These are phyloP conservation scores for Globisporangium camurandrum DNA, from an alignment of 352 stramenopile genomes.

Conservation along the genomic window DNA sequence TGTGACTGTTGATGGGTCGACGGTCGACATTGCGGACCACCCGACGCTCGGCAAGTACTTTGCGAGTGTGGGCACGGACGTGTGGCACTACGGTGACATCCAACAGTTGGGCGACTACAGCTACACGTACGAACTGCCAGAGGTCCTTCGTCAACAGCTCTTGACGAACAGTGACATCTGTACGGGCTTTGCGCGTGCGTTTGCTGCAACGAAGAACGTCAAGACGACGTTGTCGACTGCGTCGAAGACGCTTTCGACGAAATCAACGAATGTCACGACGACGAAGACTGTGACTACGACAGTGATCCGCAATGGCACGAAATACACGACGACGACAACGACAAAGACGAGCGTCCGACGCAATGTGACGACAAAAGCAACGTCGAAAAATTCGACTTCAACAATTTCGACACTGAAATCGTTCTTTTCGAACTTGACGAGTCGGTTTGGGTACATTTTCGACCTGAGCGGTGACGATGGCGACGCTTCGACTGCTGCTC, in stretches of 20 bases:
- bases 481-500: too few species aligned
- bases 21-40: slow-evolving; percentile 51
- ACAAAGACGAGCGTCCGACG: slow-evolving; percentile 26
- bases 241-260: slow-evolving; percentile 30
- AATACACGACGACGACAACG: slow-evolving; percentile 43
- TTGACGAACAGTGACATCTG: slow-evolving; percentile 61
- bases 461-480: slow-evolving; percentile 33
- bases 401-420: slow-evolving; percentile 14
- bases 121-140: slow-evolving; percentile 65
- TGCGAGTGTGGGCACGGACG: slow-evolving; percentile 35
- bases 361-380: slow-evolving; percentile 26
- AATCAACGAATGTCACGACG: slow-evolving; percentile 33
- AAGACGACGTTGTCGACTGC: slow-evolving; percentile 26
- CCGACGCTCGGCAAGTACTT: slow-evolving; percentile 63
- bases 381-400: slow-evolving; percentile 13
- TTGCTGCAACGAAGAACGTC: slow-evolving; percentile 28
- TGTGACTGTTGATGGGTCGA: slow-evolving; percentile 28
- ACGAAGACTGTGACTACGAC: slow-evolving; percentile 37
- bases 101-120: slow-evolving; percentile 58
- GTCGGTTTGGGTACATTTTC: slow-evolving; percentile 34
- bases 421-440: slow-evolving; percentile 26
- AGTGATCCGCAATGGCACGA: slow-evolving; percentile 40
- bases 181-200: slow-evolving; percentile 40
- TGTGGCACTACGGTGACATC: slow-evolving; percentile 56
- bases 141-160: slow-evolving; percentile 49